Evolutionary conservation across 768 basidiomycete species (phyloP), one percentile per base, ranked within the genome.

Genomic region (Russula dissimulans): DNA sequence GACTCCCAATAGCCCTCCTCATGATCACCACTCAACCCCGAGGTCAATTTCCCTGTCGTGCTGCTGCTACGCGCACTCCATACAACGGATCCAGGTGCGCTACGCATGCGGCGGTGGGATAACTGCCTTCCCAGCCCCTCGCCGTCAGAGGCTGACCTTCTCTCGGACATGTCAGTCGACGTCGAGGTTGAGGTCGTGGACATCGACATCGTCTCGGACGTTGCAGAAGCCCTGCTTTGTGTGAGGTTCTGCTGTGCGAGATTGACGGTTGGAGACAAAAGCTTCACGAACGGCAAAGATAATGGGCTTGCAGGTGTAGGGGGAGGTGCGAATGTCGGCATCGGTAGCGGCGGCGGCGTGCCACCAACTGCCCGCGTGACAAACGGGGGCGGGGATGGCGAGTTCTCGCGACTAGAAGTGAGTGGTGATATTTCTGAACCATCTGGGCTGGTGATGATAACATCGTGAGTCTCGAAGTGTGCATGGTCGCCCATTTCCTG

Each of bases 1-100:
- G 62, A 63, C 8, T 65, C 64, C 64, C 64, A 65, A 43, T 65
- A 65, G 1, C 64, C 64, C 48, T 65, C 64, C 9, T 63, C 22
- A 26, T n/a, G n/a, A n/a, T 26, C 57, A 5, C 39, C 56, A 39
- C 54, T 62, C 11, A 48, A n/a, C 22, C 54, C 52, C 9, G 61
- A 49, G n/a, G 46, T 63, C 26, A 58, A 49, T 18, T 43, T 57
- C 5, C 51, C 61, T 2, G 61, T 64, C 31, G 61, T 53, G 3
- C 45, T n/a, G 12, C 63, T 64, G 38, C 56, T 56, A 32, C 61
- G 56, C 31, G 57, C 54, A 26, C 64, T 63, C 62, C 64, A 63
- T 31, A 55, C 57, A 18, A 65, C 56, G 14, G 64, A 65, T 17
- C 56, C 62, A 7, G 64, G 64, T 17, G 62, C 64, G 17, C 64